phyloP scores from a whole-genome alignment of 2,329 filamentous ascomycete genomes.

The Celoporthe dispersa region DNA sequence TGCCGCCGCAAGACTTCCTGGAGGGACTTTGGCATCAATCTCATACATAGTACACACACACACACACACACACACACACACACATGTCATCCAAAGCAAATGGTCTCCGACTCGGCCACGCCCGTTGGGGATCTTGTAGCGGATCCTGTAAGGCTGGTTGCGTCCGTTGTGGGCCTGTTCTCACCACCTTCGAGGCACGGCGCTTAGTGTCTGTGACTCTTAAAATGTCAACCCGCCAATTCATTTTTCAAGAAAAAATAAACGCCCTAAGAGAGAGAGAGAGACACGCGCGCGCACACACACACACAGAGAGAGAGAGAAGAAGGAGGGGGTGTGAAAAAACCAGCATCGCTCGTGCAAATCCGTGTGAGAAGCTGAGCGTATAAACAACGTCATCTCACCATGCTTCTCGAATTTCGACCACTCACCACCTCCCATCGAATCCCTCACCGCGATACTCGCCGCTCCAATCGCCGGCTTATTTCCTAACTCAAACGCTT shows the following conservation, averaged over 20 bases:
- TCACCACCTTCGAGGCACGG: not conserved
- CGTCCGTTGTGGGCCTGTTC: not conserved
- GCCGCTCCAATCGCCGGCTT: not conserved
- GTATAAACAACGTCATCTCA: constrained; percentile 2
- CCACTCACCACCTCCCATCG: not conserved
- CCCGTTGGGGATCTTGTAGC: constrained; percentile 14
- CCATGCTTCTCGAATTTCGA: not conserved
- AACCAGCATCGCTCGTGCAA: not conserved
- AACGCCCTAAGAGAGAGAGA: not conserved
- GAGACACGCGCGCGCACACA: too few relatives aligned
- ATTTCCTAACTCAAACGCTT: not conserved
- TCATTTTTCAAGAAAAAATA: too few relatives aligned
- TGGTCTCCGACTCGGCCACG: not conserved
- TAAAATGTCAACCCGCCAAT: not conserved
- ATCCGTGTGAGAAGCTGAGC: not conserved
- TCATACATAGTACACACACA: not conserved
- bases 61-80: not conserved
- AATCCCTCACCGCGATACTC: not conserved
- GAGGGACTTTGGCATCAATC: not conserved
- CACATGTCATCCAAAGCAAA: not conserved
- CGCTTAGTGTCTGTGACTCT: not conserved
- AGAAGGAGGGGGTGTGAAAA: too few relatives aligned
- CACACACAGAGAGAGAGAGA: not conserved
- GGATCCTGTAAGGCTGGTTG: constrained; percentile 20
- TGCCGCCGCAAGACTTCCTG: not conserved